These are phyloP conservation scores for Aspergillus ochraceoroseus DNA, from an alignment of 2,329 filamentous ascomycete species.

Conservation along the genomic window DNA sequence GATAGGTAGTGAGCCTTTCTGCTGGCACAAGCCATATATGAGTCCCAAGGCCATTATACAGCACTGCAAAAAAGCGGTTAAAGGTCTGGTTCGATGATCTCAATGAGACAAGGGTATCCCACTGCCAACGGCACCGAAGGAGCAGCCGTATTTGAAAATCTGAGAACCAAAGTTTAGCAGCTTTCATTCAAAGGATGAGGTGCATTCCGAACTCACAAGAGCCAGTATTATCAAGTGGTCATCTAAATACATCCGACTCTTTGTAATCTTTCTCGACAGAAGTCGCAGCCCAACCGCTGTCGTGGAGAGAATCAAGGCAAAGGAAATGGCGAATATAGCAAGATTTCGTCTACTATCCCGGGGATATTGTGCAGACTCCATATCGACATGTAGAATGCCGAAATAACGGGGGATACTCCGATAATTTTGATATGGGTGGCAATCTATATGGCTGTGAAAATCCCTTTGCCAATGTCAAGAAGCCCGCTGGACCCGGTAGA, in stretches of 20 bases:
- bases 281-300: conserved; percentile 27
- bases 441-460: too few species aligned
- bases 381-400: too few species aligned
- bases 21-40: conserved; percentile 27
- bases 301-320: conserved; percentile 27
- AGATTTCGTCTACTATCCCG: conserved; percentile 22
- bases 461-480: too few species aligned
- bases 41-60: conserved; percentile 28
- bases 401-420: too few species aligned
- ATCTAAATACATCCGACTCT: conserved; percentile 26
- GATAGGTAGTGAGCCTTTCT: conserved; percentile 23
- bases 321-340: conserved; percentile 25
- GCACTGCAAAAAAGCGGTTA: conserved; percentile 15
- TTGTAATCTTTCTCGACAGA: conserved; percentile 25
- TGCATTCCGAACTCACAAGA: conserved; percentile 18
- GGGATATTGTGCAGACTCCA: too few species aligned
- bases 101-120: conserved; percentile 10
- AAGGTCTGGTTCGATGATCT: background rate
- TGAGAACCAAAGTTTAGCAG: conserved; percentile 3
- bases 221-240: conserved; percentile 31
- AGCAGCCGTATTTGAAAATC: conserved; percentile 32
- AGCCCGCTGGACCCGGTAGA: too few species aligned
- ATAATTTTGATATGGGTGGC: too few species aligned
- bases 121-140: conserved; percentile 26
- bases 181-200: background rate